Base-by-base conservation (phyloP, 2,329 filamentous ascomycete species). In the Anthostomella pinea region DNA sequence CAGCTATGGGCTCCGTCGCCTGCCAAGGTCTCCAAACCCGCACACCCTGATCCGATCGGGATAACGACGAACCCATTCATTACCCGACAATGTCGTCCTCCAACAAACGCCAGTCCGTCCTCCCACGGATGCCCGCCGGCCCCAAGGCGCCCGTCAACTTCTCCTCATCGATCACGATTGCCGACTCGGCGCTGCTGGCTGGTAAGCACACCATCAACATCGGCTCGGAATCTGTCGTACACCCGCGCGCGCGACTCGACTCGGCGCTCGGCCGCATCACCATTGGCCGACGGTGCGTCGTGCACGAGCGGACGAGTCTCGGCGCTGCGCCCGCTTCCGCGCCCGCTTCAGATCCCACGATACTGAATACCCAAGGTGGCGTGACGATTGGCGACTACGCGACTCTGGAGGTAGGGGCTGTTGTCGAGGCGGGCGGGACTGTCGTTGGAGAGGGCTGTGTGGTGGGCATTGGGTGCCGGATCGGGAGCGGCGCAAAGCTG, bases 131-230 rank as follows among this genome's bases (percentile, higher is more conserved):
- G 44, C 70, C 74, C 36, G 68, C 72, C 34, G 73, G 72, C 9
- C 77, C 78, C 2, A 79, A 76, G 52, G 74, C 79, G 0, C 80
- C 80, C 2, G 73, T 80, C 33, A 72, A 75, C 52, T 75, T 84
- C 58, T 77, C 78, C 13, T 75, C 75, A 0, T 71, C 72, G 13
- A 65, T 82, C 38, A 72, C 70, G 19, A 81, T 85, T 40, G 75
- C 79, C 55, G 79, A 83, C 47, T 74, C 74, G 40, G 78, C 80
- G 8, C 65, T 77, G 13, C 66, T 85, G 13, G 78, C 70, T 13
- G 93, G 93, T 46, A 81, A 77, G 3, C 77, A 94, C 58, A 82
- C 80, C 2, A 87, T 98, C 46, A 83, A 79, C 28, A 80, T 97
- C 45, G 83, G 83, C 38, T 74, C 85, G 16, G 82, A 88, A 55